phyloP scores from a whole-genome alignment of 495 filamentous ascomycete genomes.

The Penicillium atrosanguineum region DNA sequence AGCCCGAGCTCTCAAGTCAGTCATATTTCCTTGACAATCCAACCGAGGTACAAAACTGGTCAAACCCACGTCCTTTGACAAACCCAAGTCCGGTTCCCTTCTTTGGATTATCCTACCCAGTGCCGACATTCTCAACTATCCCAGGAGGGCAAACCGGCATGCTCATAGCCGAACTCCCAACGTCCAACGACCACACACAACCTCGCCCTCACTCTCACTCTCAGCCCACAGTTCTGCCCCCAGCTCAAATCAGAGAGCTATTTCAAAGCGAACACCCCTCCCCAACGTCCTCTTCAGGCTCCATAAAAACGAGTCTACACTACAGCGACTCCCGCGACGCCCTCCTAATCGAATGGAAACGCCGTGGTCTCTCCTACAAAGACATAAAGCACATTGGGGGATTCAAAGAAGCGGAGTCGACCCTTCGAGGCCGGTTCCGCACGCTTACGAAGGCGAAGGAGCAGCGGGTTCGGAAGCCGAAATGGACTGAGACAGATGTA shows the following conservation, averaged over 20 bases:
- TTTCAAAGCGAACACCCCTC: not conserved
- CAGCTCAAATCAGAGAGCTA: not conserved
- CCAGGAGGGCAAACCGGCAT: not conserved
- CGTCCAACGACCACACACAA: not conserved
- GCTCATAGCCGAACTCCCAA: not conserved
- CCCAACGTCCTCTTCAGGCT: not conserved
- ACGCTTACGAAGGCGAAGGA: slow-evolving; percentile 75
- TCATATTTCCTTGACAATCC: not conserved
- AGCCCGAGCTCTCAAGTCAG: not conserved
- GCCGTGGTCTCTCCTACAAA: slow-evolving; percentile 71
- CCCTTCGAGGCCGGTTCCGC: slow-evolving; percentile 75
- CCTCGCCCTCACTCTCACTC: not conserved
- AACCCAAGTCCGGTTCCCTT: too few relatives aligned
- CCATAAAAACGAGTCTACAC: slow-evolving; percentile 7
- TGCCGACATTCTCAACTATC: not conserved
- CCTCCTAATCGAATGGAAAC: slow-evolving; percentile 63
- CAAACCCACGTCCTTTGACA: not conserved
- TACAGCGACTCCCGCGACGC: slow-evolving; percentile 49
- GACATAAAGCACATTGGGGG: slow-evolving; percentile 66
- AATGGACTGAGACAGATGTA: slow-evolving; percentile 77
- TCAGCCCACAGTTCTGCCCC: not conserved
- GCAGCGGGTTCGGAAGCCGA: slow-evolving; percentile 71
- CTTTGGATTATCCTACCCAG: too few relatives aligned
- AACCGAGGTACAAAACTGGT: not conserved
- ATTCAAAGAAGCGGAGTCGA: slow-evolving; percentile 81